Evolutionary conservation across 139 green algal species (phyloP).

Genomic region (Tetradesmus lagerheimii): DNA sequence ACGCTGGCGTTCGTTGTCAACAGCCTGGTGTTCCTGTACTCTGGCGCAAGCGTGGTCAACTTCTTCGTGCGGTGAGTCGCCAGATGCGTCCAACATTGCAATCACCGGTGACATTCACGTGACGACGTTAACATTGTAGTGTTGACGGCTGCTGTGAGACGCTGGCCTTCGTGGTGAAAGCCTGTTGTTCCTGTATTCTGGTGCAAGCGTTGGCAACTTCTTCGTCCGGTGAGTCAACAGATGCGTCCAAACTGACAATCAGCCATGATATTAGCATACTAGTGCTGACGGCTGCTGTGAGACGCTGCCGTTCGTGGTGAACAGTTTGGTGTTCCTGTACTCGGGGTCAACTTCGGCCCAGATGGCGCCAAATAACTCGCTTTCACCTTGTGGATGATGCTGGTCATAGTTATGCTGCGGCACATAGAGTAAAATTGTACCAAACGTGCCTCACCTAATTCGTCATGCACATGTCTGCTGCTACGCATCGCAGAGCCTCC

Average conservation of each 20-base stretch:
- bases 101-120: too few species aligned
- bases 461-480: neutral
- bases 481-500: neutral
- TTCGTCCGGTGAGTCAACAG: slow-evolving; percentile 63
- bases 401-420: too few species aligned
- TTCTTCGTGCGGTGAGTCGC: slow-evolving; percentile 74
- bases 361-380: too few species aligned
- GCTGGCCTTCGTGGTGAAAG: slow-evolving; percentile 45
- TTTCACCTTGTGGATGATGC: too few species aligned
- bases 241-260: too few species aligned
- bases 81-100: too few species aligned
- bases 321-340: slow-evolving; percentile 87
- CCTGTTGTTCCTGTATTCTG: slow-evolving; percentile 89
- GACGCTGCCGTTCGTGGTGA: slow-evolving; percentile 38
- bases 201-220: slow-evolving; percentile 84
- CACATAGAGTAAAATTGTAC: too few species aligned
- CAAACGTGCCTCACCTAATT: too few species aligned
- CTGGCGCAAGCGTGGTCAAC: slow-evolving; percentile 82
- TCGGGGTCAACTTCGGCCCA: slow-evolving; percentile 82
- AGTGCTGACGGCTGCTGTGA: slow-evolving; percentile 61
- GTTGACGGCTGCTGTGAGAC: slow-evolving; percentile 62
- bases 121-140: too few species aligned
- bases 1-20: slow-evolving; percentile 45
- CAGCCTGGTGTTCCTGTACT: slow-evolving; percentile 87
- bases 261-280: too few species aligned